Base-by-base conservation (phyloP, 495 filamentous ascomycete species). In the Trichocladium uniseriatum region DNA sequence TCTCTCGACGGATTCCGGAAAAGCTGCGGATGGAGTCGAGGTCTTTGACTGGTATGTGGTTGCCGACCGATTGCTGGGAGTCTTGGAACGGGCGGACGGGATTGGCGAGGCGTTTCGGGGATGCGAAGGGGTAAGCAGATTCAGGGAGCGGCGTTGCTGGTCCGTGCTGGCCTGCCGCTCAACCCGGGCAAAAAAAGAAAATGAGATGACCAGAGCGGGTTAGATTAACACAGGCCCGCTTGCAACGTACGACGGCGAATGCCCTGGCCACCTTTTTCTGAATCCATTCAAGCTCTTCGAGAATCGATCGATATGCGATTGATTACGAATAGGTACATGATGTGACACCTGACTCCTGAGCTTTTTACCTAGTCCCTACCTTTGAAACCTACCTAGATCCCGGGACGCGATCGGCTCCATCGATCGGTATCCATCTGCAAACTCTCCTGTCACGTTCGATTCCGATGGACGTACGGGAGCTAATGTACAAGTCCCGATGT, bases 121-220 rank as follows among this genome's bases (percentile, higher is more conserved):
- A 50, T 29, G 34, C 9, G 45, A 43, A 34, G 40, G 20, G 36
- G 32, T 11, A 38, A 20, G 41, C 36, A 40, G 24, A 32, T 42
- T 29, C 43, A 49, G 54, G 49, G 52, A 43, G 35, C 24, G 32
- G 38, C 45, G 45, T 35, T n/a, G 43, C 6, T 57, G 57, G 60
- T 37, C 60, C 51, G 60, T 63, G 60, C 57, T 20, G 38, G 8
- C 6, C 24, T 24, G 16, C 18, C 37, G 38, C 36, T 44, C 29
- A 43, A 32, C 31, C 52, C 36, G 49, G 44, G 24, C 21, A 24
- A 51, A 59, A 60, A 32, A 14, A 60, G 57, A 51, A 63, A 63
- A 60, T 63, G 60, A 60, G 55, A 54, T 52, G 43, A 38, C 49
- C 54, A 51, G 47, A 45, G 38, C 24, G 16, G 54, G 57, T 58